Evolutionary conservation across 768 basidiomycete genomes (phyloP), one percentile per base, ranked within the genome.

Genomic region (Lyophyllum shimeji): DNA sequence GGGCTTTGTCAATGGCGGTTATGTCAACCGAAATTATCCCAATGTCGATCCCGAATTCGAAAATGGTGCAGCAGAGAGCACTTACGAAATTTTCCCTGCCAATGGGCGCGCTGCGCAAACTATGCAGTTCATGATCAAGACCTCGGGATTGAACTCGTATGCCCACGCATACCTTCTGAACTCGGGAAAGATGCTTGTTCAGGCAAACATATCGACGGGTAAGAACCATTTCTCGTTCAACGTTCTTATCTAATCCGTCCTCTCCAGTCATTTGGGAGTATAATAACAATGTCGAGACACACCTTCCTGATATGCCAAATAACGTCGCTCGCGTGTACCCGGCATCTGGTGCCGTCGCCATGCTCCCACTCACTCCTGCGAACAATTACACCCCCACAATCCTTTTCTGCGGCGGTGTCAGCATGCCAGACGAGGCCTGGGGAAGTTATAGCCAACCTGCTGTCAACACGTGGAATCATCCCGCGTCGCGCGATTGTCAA

Each of bases 381-480:
- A 97, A 96, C 74, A 88, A 91, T 67, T 98, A 90, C 69, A 83
- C 79, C 0, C 91, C 89, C 0, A 92, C 93, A 0, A 67, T 97
- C 43, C 65, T 98, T 42, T 95, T 98, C 72, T 98, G 95, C 60
- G 95, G 95, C 50, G 96, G 96, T 24, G 82, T 84, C 7, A 78
- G 88, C 67, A 87, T 96, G 82, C 76, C 85, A 2, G 86, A 83
- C 17, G 75, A 77, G 7, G 76, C 76, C 43, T 96, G 86, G 75
- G 93, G 93, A 47, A 82, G 91, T 69, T 94, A 93, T 65, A 76
- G 83, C 2, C 82, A 72, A 67, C 89, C 92, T 6, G 79, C 75
- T 58, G 82, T 84, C 68, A 82, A 93, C 70, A 90, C 89, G 1
- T 91, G 83, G 83, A 71, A 80, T 1, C 78, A 83, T 59, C 86